Evolutionary conservation across 805 yeast species (phyloP).

Genomic region (Citeromyces matritensis): DNA sequence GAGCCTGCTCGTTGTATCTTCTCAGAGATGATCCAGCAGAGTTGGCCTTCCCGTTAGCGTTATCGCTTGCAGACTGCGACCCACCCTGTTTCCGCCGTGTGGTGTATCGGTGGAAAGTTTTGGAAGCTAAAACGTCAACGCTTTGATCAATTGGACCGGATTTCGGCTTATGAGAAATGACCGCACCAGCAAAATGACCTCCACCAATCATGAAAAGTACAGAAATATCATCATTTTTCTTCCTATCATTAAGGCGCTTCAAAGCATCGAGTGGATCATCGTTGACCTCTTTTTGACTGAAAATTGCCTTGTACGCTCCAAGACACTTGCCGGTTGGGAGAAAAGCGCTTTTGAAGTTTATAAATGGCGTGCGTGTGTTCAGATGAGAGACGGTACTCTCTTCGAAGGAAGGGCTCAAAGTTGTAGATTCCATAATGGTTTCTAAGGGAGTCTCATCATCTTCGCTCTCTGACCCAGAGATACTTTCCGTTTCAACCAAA

Average conservation of each 20-base stretch:
- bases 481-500: conserved; percentile 32
- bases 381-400: conserved; percentile 30
- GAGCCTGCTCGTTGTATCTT: conserved; percentile 78
- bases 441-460: conserved; percentile 8
- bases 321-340: conserved; percentile 32
- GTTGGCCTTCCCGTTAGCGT: conserved; percentile 86
- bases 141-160: conserved; percentile 41
- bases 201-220: conserved; percentile 93
- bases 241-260: conserved; percentile 15
- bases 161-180: conserved; percentile 56
- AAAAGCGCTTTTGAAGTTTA: conserved; percentile 35
- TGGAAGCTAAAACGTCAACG: conserved; percentile 55
- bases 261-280: conserved; percentile 35
- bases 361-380: conserved; percentile 57
- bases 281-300: conserved; percentile 22
- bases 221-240: conserved; percentile 20
- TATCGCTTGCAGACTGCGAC: conserved; percentile 84
- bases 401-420: conserved; percentile 5
- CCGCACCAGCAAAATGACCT: conserved; percentile 96
- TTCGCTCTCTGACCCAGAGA: conserved; percentile 39
- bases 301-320: conserved; percentile 54
- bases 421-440: conserved; percentile 5
- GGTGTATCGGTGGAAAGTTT: conserved; percentile 88
- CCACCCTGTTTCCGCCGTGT: conserved; percentile 98
- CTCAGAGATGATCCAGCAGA: conserved; percentile 90